A percentile compares a stretch with the other conserved stretches of the same genome.
Conservation (phyloP, 257 asterid genomes). For the Coffea eugenioides region DNA sequence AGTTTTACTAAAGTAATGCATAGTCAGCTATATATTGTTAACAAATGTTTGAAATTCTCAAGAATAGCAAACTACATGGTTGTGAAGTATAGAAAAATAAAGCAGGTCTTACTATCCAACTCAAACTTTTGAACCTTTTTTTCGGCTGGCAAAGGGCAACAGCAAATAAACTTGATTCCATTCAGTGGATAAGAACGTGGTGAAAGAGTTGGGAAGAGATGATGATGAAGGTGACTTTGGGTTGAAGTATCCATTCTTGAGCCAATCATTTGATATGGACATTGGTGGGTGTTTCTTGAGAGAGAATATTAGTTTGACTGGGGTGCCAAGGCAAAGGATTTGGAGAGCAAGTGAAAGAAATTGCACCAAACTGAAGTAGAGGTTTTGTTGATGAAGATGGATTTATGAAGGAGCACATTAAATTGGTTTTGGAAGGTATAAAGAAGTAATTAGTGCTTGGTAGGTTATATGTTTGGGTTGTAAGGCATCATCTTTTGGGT, state of each 20-base stretch:
- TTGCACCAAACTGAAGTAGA: slow-evolving; percentile 37
- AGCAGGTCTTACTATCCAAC: too few relatives aligned
- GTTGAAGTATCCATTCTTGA: slow-evolving; percentile 37
- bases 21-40: too few relatives aligned
- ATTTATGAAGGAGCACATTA: slow-evolving; percentile 37
- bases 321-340: slow-evolving; percentile 43
- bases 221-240: slow-evolving; percentile 25
- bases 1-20: too few relatives aligned
- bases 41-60: too few relatives aligned
- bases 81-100: too few relatives aligned
- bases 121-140: too few relatives aligned
- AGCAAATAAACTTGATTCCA: too few relatives aligned
- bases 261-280: slow-evolving; percentile 22
- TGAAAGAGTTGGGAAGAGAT: background rate
- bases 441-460: slow-evolving; percentile 15
- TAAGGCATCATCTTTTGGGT: background rate
- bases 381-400: slow-evolving; percentile 20
- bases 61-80: too few relatives aligned
- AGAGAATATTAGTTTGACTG: slow-evolving; percentile 38
- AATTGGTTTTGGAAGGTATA: slow-evolving; percentile 32
- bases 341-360: slow-evolving; percentile 55
- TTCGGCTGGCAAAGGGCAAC: too few relatives aligned
- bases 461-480: too few relatives aligned
- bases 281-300: slow-evolving; percentile 8
- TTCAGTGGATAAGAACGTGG: background rate